Conservation (phyloP, 2,329 filamentous ascomycete species). For the Chaetomium olivaceum region DNA sequence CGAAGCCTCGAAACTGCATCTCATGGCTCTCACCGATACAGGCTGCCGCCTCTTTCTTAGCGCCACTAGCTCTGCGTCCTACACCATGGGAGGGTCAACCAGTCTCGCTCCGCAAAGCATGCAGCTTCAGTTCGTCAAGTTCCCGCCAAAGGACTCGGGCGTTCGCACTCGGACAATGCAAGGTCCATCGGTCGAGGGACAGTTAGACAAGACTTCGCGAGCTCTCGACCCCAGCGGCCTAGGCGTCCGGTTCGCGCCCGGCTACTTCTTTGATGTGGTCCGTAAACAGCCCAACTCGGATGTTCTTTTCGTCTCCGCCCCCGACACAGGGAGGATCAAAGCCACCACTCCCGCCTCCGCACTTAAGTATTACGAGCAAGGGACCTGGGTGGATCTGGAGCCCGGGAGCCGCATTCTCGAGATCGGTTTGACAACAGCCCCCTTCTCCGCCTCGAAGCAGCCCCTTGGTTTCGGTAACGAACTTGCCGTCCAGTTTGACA, state of each 20-base stretch:
- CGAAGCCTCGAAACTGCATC: constrained; percentile 79
- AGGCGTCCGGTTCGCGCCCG: constrained; percentile 72
- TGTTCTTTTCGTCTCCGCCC: constrained; percentile 77
- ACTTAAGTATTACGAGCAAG: constrained; percentile 73
- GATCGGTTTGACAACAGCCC: constrained; percentile 72
- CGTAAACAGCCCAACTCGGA: constrained; percentile 63
- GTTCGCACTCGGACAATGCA: constrained; percentile 22
- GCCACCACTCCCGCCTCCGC: constrained; percentile 53
- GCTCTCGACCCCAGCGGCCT: constrained; percentile 52
- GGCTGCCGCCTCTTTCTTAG: constrained; percentile 92
- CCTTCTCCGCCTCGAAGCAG: constrained; percentile 67
- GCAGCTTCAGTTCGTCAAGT: constrained; percentile 96
- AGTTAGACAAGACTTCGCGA: constrained; percentile 51
- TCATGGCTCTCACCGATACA: constrained; percentile 87
- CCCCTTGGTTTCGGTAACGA: constrained; percentile 91
- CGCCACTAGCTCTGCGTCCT: constrained; percentile 75
- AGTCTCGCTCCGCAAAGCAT: constrained; percentile 79
- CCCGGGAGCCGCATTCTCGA: constrained; percentile 67
- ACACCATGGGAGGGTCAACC: constrained; percentile 60
- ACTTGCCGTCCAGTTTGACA: constrained; percentile 92
- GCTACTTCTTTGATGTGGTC: constrained; percentile 87
- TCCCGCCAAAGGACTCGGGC: constrained; percentile 64
- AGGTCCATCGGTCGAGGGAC: constrained; percentile 41
- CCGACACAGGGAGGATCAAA: constrained; percentile 85
- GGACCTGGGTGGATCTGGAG: constrained; percentile 74